Conservation (phyloP, 2,329 filamentous ascomycete genomes). For the Colletotrichum simmondsii region DNA sequence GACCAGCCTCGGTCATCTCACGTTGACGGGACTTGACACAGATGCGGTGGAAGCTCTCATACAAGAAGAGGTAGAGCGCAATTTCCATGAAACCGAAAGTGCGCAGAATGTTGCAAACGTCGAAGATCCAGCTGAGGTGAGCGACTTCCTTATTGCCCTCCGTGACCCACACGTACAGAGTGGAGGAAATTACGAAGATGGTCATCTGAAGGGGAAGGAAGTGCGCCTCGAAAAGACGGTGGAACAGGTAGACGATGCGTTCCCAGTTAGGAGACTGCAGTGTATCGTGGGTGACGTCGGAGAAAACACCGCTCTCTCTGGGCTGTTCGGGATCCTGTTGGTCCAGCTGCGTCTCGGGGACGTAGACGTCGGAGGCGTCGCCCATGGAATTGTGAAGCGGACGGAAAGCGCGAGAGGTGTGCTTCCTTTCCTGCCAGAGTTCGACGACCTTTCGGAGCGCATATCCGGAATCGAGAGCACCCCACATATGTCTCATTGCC, state of each 20-base stretch:
- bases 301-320: conserved; percentile 63
- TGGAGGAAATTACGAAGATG: conserved; percentile 71
- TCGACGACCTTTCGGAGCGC: conserved; percentile 68
- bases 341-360: conserved; percentile 56
- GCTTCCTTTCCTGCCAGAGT: conserved; percentile 68
- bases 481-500: conserved; percentile 81
- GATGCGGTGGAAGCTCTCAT: conserved; percentile 74
- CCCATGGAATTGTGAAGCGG: conserved; percentile 65
- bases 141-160: conserved; percentile 62
- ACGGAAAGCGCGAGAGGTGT: conserved; percentile 64
- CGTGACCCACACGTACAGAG: conserved; percentile 67
- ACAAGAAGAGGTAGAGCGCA: conserved; percentile 72
- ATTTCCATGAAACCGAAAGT: conserved; percentile 71
- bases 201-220: conserved; percentile 77
- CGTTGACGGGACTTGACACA: conserved; percentile 69
- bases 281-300: conserved; percentile 63
- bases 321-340: conserved; percentile 51
- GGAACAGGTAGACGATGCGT: conserved; percentile 68
- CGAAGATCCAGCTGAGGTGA: conserved; percentile 68
- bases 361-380: conserved; percentile 57
- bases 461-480: conserved; percentile 75
- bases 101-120: conserved; percentile 68
- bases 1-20: conserved; percentile 74
- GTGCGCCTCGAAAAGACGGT: conserved; percentile 79
- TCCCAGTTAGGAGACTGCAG: conserved; percentile 64